These are phyloP conservation scores for Cyclotella choctawhatcheeana DNA, from an alignment of 108 stramenopile genomes.

Conservation along the genomic window DNA sequence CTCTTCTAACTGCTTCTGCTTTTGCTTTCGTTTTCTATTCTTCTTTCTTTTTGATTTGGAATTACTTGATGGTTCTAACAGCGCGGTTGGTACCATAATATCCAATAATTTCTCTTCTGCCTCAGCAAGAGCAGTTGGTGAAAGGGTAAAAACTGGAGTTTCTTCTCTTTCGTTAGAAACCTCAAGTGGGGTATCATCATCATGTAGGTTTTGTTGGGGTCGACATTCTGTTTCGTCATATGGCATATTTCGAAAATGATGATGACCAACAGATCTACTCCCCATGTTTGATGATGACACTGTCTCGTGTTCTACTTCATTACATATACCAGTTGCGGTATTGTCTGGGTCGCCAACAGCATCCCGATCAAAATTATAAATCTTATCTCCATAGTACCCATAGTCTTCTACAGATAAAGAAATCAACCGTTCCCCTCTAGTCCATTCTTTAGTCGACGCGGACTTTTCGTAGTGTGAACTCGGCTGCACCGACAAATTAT, in stretches of 20 bases:
- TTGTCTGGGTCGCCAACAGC: too few relatives aligned
- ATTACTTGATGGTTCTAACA: neutral
- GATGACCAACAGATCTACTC: too few relatives aligned
- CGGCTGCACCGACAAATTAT: slow-evolving; percentile 26
- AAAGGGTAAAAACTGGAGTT: slow-evolving; percentile 23
- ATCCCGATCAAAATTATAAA: neutral
- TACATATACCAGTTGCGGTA: too few relatives aligned
- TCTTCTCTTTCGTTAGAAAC: too few relatives aligned
- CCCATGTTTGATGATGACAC: too few relatives aligned
- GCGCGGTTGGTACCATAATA: slow-evolving; percentile 23
- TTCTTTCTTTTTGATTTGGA: neutral
- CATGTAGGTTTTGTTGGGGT: too few relatives aligned
- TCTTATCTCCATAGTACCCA: slow-evolving; percentile 8
- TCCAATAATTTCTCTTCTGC: slow-evolving; percentile 24
- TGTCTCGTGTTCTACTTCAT: too few relatives aligned
- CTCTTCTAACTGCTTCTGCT: neutral
- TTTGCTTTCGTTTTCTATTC: neutral
- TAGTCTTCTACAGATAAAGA: slow-evolving; percentile 43
- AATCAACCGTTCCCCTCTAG: slow-evolving; percentile 30
- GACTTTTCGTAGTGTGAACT: slow-evolving; percentile 38
- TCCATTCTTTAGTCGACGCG: slow-evolving; percentile 42
- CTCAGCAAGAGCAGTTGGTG: slow-evolving; percentile 22
- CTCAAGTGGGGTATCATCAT: too few relatives aligned
- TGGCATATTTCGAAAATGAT: too few relatives aligned
- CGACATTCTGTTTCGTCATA: too few relatives aligned